These are phyloP conservation scores for Trifolium repens DNA, from an alignment of 306 rosid species.

Conservation along the genomic window DNA sequence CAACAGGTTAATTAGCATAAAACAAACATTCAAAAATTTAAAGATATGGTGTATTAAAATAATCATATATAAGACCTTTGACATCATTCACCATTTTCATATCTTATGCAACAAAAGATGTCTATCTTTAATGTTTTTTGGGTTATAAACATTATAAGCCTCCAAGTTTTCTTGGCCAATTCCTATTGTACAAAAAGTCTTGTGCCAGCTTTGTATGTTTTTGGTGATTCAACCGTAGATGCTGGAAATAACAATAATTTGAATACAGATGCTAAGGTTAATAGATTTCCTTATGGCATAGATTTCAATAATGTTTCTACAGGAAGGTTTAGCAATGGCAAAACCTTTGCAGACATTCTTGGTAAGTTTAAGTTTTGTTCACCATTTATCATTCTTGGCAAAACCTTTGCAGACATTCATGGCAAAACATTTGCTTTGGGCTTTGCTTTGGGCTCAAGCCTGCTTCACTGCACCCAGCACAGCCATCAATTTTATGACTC, in stretches of 20 bases:
- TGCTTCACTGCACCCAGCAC: too few species aligned
- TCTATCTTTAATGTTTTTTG: not conserved
- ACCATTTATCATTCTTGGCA: not conserved
- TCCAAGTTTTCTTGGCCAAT: conserved; percentile 5
- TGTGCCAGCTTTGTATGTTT: conserved; percentile 31
- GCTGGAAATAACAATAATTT: conserved; percentile 28
- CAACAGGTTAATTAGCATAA: not conserved
- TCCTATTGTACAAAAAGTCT: not conserved
- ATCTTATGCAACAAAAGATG: not conserved
- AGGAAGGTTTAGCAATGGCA: conserved; percentile 22
- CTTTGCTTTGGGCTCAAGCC: too few species aligned
- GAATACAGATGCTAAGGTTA: conserved; percentile 10
- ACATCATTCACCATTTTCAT: not conserved
- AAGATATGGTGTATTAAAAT: not conserved
- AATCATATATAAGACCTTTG: not conserved
- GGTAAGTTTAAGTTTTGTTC: not conserved
- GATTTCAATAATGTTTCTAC: conserved; percentile 14
- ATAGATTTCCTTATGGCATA: conserved; percentile 11
- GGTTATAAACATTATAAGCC: not conserved
- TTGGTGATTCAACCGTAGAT: conserved; percentile 31
- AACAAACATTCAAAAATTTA: not conserved
- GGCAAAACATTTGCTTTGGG: too few species aligned
- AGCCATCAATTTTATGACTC: too few species aligned
- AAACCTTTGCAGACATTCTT: conserved; percentile 22
- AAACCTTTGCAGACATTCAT: too few species aligned